Conservation (phyloP, 352 stramenopile species). For the Phytopythium kandeliae region DNA sequence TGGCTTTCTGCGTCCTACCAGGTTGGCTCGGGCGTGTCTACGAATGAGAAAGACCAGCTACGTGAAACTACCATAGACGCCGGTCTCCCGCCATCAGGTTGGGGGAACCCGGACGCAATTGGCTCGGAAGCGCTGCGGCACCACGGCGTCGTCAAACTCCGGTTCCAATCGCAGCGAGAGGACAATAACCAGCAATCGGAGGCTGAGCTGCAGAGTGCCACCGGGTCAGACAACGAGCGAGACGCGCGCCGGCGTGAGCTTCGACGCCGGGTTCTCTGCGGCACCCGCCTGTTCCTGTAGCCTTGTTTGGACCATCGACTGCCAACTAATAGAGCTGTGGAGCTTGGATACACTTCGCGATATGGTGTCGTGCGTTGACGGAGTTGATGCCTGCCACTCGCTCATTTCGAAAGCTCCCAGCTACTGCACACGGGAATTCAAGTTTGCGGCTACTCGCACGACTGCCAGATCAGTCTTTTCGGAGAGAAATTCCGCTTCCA, state of each 20-base stretch:
- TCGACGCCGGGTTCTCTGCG: conserved; percentile 26
- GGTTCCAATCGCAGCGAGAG: conserved; percentile 21
- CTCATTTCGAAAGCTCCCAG: too few species aligned
- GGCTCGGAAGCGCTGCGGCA: conserved; percentile 58
- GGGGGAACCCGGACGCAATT: conserved; percentile 43
- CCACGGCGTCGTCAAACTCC: conserved; percentile 43
- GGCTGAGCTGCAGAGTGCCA: not conserved
- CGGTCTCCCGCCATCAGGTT: conserved; percentile 32
- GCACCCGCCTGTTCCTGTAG: conserved; percentile 31
- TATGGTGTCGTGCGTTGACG: too few species aligned
- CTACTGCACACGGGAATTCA: too few species aligned
- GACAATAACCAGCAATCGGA: conserved; percentile 1
- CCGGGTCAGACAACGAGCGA: not conserved
- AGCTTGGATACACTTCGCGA: too few species aligned
- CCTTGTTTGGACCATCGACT: too few species aligned
- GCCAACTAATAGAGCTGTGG: too few species aligned
- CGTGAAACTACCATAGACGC: conserved; percentile 1
- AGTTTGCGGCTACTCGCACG: too few species aligned
- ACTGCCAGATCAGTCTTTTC: too few species aligned
- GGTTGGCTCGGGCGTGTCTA: not conserved
- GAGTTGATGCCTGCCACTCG: too few species aligned
- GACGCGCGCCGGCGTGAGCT: conserved; percentile 15
- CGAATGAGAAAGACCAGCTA: not conserved
- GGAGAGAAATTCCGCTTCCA: too few species aligned
- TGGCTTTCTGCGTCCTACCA: conserved; percentile 29